Percentiles rank a stretch among this genome's conserved stretches.
These are phyloP conservation scores for Paramecium bursaria DNA, from an alignment of 73 alveolate species.

Conservation along the genomic window DNA sequence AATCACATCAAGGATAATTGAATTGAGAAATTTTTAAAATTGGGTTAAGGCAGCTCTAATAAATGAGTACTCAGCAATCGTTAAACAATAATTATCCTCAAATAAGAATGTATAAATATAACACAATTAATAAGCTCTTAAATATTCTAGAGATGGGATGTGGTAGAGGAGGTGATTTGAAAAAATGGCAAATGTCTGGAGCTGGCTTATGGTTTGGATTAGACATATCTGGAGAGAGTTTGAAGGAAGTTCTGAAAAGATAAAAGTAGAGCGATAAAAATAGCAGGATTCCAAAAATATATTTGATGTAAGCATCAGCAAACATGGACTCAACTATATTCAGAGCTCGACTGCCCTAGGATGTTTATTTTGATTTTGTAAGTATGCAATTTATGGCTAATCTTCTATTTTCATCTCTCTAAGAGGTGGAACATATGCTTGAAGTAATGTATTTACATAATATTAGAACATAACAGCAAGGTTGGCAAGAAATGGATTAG, in stretches of 20 bases:
- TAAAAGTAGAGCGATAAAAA: background rate
- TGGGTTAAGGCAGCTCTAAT: constrained; percentile 50
- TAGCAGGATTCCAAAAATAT: background rate
- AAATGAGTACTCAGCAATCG: background rate
- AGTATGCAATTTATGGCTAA: constrained; percentile 60
- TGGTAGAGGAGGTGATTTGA: constrained; percentile 48
- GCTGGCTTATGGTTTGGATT: constrained; percentile 51
- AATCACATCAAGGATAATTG: background rate
- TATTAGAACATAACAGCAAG: constrained; percentile 50
- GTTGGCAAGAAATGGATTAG: constrained; percentile 1
- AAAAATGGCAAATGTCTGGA: constrained; percentile 34
- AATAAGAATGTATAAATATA: background rate
- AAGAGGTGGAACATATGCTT: constrained; percentile 33
- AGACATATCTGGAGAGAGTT: constrained; percentile 23
- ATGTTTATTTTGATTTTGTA: constrained; percentile 43
- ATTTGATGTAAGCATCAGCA: constrained; percentile 40
- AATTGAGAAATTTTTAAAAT: constrained; percentile 45
- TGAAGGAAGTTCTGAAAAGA: constrained; percentile 22
- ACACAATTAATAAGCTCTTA: background rate
- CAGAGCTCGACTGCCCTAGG: constrained; percentile 31
- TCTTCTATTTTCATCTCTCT: constrained; percentile 18
- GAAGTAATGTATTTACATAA: too few relatives aligned
- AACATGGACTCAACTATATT: constrained; percentile 20
- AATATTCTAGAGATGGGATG: constrained; percentile 28
- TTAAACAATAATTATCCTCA: background rate